These are phyloP conservation scores for Strobilomyces echinocephalus DNA, from an alignment of 768 basidiomycete genomes.

Conservation along the genomic window DNA sequence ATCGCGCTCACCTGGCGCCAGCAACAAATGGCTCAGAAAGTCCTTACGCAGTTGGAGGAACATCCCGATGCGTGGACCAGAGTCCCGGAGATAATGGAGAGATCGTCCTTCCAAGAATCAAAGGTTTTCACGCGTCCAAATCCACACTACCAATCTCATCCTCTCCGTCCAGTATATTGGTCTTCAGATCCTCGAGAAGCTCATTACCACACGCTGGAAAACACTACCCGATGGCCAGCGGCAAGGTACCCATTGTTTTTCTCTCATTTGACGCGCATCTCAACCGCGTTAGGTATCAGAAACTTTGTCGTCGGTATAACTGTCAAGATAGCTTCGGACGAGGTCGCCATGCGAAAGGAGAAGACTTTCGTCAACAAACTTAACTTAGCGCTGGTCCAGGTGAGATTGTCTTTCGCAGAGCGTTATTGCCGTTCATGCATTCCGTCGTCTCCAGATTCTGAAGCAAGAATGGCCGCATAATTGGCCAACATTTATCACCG, in stretches of 20 bases:
- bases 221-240: constrained; percentile 91
- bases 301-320: constrained; percentile 94
- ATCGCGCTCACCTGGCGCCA: constrained; percentile 31
- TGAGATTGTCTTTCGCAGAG: constrained; percentile 30
- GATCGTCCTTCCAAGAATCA: constrained; percentile 76
- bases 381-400: constrained; percentile 93
- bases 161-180: constrained; percentile 74
- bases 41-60: constrained; percentile 95
- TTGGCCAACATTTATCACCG: constrained; percentile 96
- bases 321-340: constrained; percentile 91
- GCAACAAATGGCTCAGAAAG: constrained; percentile 94
- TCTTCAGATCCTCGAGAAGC: constrained; percentile 92
- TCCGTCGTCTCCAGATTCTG: constrained; percentile 59
- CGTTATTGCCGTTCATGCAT: constrained; percentile 1
- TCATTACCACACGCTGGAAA: constrained; percentile 94
- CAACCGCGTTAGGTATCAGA: constrained; percentile 64
- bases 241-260: constrained; percentile 51
- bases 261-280: constrained; percentile 8
- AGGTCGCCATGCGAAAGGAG: constrained; percentile 81
- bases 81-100: constrained; percentile 90
- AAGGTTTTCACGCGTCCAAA: constrained; percentile 48
- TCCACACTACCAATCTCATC: constrained; percentile 9
- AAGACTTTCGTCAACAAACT: constrained; percentile 95
- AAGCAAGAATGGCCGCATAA: constrained; percentile 99
- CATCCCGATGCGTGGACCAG: constrained; percentile 95